Base-by-base conservation (phyloP, 192 early-diverging fungal genomes). In the Coemansia sp. region DNA sequence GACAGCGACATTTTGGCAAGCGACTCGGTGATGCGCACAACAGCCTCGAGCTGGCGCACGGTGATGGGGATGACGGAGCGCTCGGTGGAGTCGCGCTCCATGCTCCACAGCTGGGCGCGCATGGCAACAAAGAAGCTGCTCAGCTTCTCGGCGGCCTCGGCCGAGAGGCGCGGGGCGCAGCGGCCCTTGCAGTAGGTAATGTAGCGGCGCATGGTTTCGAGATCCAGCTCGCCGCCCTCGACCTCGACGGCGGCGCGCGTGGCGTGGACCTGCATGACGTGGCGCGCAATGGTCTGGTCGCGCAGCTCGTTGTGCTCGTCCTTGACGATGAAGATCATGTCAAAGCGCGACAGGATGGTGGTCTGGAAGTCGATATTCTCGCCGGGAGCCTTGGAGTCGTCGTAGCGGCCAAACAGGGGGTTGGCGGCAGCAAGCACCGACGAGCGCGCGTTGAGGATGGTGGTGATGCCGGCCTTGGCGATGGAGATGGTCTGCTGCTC, bases 281-380 rank as follows among this genome's bases (percentile, higher is more conserved):
- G 97, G 61, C 88, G 83, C 17, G 97, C 97, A 66, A 99, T 96
- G 23, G 89, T 87, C 63, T 81, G 83, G 85, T 99, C 97, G 28
- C 92, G 87, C 67, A 75, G 81, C 65, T 95, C 94, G 67, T 96
- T 94, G 65, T 98, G 96, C 71, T 94, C 95, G 77, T 99, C 97
- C 65, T 91, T 92, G 31, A 99, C 89, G 67, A 99, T 97, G 61
- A 99, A 99, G 63, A 99, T 99, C 88, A 98, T 90, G 81, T 99
- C 97, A 59, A 99, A 99, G 81, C 97, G 89, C 44, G 97, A 99
- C 81, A 99, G 86, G 62, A 99, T 97, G 3, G 97, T 99, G 1
- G 95, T 92, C 85, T 99, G 97, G 82, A 99, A 99, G 82, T 99
- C 97, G 68, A 99, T 98, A 67, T 99, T 99, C 87, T 99, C 97